Conservation (phyloP, 2,329 filamentous ascomycete species). For the Neonectria sp. region DNA sequence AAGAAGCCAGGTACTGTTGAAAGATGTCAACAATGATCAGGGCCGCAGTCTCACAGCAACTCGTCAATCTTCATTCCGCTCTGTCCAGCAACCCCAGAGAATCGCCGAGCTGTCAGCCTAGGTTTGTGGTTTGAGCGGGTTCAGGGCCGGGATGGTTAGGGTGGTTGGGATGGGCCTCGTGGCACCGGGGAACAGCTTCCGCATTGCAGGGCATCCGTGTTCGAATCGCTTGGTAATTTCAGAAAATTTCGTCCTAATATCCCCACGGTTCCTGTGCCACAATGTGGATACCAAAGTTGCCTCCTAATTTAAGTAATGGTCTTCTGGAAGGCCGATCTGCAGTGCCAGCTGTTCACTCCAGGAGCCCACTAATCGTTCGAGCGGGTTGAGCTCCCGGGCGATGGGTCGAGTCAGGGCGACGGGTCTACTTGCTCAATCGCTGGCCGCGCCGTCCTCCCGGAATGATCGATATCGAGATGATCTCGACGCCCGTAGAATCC, state of each 20-base stretch:
- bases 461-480: constrained; percentile 40
- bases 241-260: constrained; percentile 45
- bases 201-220: constrained; percentile 43
- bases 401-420: constrained; percentile 44
- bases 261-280: constrained; percentile 40
- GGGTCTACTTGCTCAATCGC: constrained; percentile 31
- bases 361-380: constrained; percentile 36
- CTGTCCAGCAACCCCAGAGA: constrained; percentile 40
- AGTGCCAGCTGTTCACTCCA: constrained; percentile 36
- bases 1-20: neutral
- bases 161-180: constrained; percentile 42
- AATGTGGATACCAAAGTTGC: constrained; percentile 39
- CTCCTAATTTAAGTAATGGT: constrained; percentile 40
- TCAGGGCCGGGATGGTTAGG: constrained; percentile 29
- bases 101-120: constrained; percentile 39
- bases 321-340: constrained; percentile 49
- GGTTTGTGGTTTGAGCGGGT: constrained; percentile 28
- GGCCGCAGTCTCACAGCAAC: constrained; percentile 15
- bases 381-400: constrained; percentile 39
- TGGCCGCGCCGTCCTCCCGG: constrained; percentile 36
- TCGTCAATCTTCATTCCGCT: constrained; percentile 37
- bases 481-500: constrained; percentile 34
- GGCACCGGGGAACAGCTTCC: constrained; percentile 53
- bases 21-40: neutral
- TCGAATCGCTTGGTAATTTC: constrained; percentile 49